phyloP scores from a whole-genome alignment of 2,329 filamentous ascomycete genomes.

The Nothophaeocryptopus gaeumannii region DNA sequence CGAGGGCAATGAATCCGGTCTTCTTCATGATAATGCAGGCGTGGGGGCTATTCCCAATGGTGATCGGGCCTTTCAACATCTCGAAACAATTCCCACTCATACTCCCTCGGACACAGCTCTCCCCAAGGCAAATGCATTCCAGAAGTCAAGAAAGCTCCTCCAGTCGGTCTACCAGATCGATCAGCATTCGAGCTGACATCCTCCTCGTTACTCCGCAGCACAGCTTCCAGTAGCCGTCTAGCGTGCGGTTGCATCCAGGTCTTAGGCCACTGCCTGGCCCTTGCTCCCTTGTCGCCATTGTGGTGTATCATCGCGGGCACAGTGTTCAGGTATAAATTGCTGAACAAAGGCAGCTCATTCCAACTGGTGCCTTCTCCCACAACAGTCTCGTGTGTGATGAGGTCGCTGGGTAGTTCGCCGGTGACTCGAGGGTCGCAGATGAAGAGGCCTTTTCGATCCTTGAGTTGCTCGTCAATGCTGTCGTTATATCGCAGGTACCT shows the following conservation, averaged over 20 bases:
- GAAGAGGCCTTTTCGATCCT: conserved; percentile 11
- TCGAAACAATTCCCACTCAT: conserved; percentile 22
- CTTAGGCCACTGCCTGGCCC: conserved; percentile 15
- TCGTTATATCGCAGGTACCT: conserved; percentile 14
- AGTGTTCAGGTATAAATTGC: conserved; percentile 26
- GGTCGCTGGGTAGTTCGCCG: conserved; percentile 20
- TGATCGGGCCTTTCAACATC: conserved; percentile 14
- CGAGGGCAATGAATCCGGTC: no score
- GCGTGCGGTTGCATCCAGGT: conserved; percentile 22
- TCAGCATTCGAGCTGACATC: background rate
- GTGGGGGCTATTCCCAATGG: no score
- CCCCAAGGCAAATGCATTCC: conserved; percentile 35
- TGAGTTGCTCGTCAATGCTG: conserved; percentile 13
- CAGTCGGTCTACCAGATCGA: conserved; percentile 29
- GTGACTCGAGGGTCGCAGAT: conserved; percentile 9
- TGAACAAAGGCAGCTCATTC: conserved; percentile 21
- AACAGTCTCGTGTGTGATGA: no score
- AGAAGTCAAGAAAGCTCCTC: conserved; percentile 40
- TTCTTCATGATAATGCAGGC: no score
- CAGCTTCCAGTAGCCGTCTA: conserved; percentile 16
- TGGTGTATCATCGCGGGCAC: conserved; percentile 31
- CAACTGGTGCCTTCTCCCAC: conserved; percentile 17
- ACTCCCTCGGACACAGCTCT: conserved; percentile 21
- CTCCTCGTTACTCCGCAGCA: conserved; percentile 30
- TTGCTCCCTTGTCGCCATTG: conserved; percentile 25